Conservation (phyloP, 2,329 filamentous ascomycete species). For the Penicillium thymicola region DNA sequence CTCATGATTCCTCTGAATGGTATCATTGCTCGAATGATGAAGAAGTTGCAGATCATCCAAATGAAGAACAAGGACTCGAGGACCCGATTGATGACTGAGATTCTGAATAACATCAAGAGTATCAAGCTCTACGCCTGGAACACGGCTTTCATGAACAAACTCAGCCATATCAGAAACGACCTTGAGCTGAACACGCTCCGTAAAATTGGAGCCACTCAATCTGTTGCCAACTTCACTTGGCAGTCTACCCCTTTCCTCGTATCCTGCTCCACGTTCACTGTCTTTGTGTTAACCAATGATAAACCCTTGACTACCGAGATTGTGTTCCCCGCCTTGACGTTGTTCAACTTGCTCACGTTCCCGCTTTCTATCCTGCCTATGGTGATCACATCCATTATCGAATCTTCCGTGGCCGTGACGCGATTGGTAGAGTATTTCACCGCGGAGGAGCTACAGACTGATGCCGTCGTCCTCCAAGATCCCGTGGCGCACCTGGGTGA, state of each 20-base stretch:
- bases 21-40: slow-evolving; percentile 87
- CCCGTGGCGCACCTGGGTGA: slow-evolving; percentile 74
- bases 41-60: slow-evolving; percentile 87
- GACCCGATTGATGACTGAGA: slow-evolving; percentile 92
- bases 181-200: slow-evolving; percentile 91
- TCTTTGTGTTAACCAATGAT: slow-evolving; percentile 83
- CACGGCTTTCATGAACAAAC: slow-evolving; percentile 92
- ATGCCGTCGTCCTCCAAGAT: slow-evolving; percentile 71
- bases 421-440: slow-evolving; percentile 80
- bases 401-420: slow-evolving; percentile 86
- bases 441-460: slow-evolving; percentile 83
- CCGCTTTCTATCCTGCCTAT: slow-evolving; percentile 91
- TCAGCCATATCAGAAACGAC: slow-evolving; percentile 94
- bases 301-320: slow-evolving; percentile 86
- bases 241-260: slow-evolving; percentile 96
- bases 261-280: slow-evolving; percentile 91
- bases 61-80: slow-evolving; percentile 99
- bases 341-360: slow-evolving; percentile 96
- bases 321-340: slow-evolving; percentile 85
- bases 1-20: slow-evolving; percentile 97
- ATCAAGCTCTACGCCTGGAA: slow-evolving; percentile 99
- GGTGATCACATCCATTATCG: slow-evolving; percentile 95
- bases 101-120: slow-evolving; percentile 99
- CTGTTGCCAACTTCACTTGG: slow-evolving; percentile 97
- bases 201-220: slow-evolving; percentile 91